Base-by-base conservation (phyloP, 2,329 filamentous ascomycete species). In the Cercospora nicotianae region DNA sequence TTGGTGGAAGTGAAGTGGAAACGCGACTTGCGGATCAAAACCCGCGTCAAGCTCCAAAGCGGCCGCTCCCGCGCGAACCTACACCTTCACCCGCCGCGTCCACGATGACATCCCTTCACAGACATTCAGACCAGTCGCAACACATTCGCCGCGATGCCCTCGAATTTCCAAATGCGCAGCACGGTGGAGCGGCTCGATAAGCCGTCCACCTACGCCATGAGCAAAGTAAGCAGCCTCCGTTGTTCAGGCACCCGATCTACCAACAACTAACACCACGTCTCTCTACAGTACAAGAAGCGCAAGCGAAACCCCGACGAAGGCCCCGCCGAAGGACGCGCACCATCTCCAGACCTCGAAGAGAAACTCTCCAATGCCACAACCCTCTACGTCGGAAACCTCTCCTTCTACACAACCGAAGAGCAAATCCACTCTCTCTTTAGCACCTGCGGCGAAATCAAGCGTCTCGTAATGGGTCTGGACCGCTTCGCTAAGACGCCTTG, bases 401-500 rank as follows among this genome's bases (percentile, higher is more conserved):
- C 84, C 74, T 90, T 69, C 66, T 70, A 76, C 74, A 99, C 95
- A 26, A 99, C 95, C 66, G 95, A 99, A 80, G 95, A 99, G 82
- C 95, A 99, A 80, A 97, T 99, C 68, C 94, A 98, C 81, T 94
- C 98, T 60, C 76, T 79, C 62, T 78, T 79, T 73, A 75, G 70
- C 67, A 88, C 86, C 78, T 90, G 93, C 81, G 95, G 95, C 76
- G 95, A 98, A 83, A 96, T 99, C 82, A 99, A 99, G 83, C 92
- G 95, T 30, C 88, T 99, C 59, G 89, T 99, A 72, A 99, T 99
- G 95, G 95, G 95, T 60, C 88, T 99, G 63, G 95, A 99, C 79
- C 91, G 95, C 67, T 97, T 95, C 84, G 91, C 91, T 81, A 99
- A 99, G 84, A 99, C 95, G 0, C 95, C 95, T 1, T 99, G 95